phyloP scores from a whole-genome alignment of 345 rosid species.

The Moricandia moricandioides region DNA sequence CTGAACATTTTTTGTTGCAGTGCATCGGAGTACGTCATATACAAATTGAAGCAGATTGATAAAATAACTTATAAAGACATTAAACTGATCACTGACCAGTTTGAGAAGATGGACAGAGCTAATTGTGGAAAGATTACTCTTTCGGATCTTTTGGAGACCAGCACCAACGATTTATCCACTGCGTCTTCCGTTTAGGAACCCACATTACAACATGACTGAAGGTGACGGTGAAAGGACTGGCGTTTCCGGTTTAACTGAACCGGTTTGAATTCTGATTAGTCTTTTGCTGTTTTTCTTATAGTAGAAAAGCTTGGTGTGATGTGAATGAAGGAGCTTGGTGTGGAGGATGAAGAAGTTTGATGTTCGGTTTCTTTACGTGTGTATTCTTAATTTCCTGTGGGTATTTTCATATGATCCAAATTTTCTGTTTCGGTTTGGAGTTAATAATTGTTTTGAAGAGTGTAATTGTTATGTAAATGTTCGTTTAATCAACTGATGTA shows the following conservation, averaged over 20 bases:
- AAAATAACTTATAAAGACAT: constrained; percentile 67
- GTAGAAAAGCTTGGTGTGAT: neutral
- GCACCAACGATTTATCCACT: constrained; percentile 5
- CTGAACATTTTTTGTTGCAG: constrained; percentile 33
- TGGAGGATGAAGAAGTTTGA: neutral
- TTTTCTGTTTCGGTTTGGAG: too few species aligned
- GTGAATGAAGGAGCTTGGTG: neutral
- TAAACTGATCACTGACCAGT: constrained; percentile 49
- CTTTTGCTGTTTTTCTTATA: neutral
- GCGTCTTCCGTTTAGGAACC: constrained; percentile 13
- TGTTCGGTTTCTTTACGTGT: neutral
- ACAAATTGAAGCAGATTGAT: constrained; percentile 78
- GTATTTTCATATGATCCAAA: too few species aligned
- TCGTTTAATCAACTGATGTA: too few species aligned
- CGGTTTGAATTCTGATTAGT: neutral
- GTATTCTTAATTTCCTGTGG: too few species aligned
- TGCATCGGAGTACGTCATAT: constrained; percentile 71
- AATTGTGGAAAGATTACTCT: constrained; percentile 78
- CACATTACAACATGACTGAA: constrained; percentile 4
- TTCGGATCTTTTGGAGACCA: constrained; percentile 56
- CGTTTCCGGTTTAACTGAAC: neutral
- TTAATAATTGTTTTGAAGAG: too few species aligned
- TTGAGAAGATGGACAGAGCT: constrained; percentile 66
- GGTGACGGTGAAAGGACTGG: neutral
- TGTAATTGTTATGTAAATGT: too few species aligned